A percentile compares a stretch with the other conserved stretches of the same genome.
Conservation (phyloP, 768 basidiomycete genomes). For the Tulasnella sp. region DNA sequence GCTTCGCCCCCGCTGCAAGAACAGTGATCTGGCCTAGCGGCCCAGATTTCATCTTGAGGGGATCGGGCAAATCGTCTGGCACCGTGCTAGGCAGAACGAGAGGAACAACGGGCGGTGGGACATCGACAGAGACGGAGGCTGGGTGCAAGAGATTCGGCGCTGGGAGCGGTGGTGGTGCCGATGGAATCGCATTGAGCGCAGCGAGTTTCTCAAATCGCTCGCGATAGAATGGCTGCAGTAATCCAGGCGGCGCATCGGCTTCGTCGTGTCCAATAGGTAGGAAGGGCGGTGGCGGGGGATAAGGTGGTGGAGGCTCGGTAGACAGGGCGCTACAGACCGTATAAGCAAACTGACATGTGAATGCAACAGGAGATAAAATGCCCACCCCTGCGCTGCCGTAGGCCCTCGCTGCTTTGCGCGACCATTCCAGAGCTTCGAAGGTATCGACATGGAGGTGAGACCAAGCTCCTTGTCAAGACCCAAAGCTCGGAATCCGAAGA, state of each 20-base stretch:
- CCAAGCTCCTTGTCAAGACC: slow-evolving; percentile 84
- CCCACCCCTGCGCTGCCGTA: slow-evolving; percentile 39
- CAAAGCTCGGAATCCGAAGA: slow-evolving; percentile 76
- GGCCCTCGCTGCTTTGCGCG: slow-evolving; percentile 39
- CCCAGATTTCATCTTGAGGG: slow-evolving; percentile 59
- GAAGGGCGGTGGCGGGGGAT: slow-evolving; percentile 76
- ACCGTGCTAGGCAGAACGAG: slow-evolving; percentile 25
- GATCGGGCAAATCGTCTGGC: slow-evolving; percentile 52
- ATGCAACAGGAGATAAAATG: slow-evolving; percentile 20
- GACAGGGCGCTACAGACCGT: neutral
- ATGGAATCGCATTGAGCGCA: neutral
- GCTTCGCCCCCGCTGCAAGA: slow-evolving; percentile 42
- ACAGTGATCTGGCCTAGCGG: slow-evolving; percentile 68
- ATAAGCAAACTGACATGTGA: neutral
- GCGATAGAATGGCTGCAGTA: slow-evolving; percentile 70
- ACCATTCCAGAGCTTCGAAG: slow-evolving; percentile 62
- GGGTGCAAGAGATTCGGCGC: neutral
- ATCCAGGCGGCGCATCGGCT: slow-evolving; percentile 71
- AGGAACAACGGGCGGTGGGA: slow-evolving; percentile 3
- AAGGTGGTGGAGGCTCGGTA: slow-evolving; percentile 64
- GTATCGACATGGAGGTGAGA: slow-evolving; percentile 64
- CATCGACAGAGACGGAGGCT: neutral
- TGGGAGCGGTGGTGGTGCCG: neutral
- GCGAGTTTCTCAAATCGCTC: slow-evolving; percentile 14
- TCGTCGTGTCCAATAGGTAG: slow-evolving; percentile 54